phyloP scores from a whole-genome alignment of 805 yeast species.

The Metschnikowia similis region DNA sequence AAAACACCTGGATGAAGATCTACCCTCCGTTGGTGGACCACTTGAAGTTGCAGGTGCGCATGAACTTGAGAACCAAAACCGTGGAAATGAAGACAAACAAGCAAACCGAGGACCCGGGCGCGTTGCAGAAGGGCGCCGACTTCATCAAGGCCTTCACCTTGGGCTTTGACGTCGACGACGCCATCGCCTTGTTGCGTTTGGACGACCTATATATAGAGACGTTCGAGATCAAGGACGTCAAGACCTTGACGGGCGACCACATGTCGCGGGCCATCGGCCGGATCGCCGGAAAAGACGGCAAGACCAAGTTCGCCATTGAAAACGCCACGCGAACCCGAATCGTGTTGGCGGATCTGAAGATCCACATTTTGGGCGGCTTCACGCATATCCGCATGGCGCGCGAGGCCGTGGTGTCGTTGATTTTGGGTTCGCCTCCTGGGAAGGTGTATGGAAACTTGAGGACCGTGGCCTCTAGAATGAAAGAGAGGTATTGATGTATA shows the following conservation, averaged over 20 bases:
- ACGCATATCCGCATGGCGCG: conserved; percentile 98
- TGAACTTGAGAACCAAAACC: conserved; percentile 83
- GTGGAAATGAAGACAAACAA: conserved; percentile 85
- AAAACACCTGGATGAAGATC: conserved; percentile 85
- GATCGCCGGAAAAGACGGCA: conserved; percentile 99
- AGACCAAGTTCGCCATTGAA: conserved; percentile 97
- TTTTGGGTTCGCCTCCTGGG: conserved; percentile 97
- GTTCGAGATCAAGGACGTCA: conserved; percentile 94
- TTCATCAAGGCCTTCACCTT: conserved; percentile 91
- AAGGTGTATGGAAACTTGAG: conserved; percentile 96
- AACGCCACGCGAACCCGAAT: conserved; percentile 98
- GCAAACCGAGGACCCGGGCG: conserved; percentile 84
- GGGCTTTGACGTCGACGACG: conserved; percentile 96
- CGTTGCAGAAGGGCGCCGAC: conserved; percentile 97
- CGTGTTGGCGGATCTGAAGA: conserved; percentile 93
- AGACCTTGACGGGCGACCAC: conserved; percentile 93
- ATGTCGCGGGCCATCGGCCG: conserved; percentile 98
- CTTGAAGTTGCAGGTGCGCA: conserved; percentile 89
- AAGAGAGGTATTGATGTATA: conserved; percentile 71
- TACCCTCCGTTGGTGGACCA: conserved; percentile 96
- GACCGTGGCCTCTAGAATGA: conserved; percentile 94
- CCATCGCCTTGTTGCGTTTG: conserved; percentile 87
- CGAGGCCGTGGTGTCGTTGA: conserved; percentile 90
- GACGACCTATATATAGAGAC: conserved; percentile 97
- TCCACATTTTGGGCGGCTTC: conserved; percentile 95